Percentiles rank a stretch among this genome's conserved stretches.
phyloP scores from a whole-genome alignment of 768 basidiomycete genomes.

The Boletus bicolor region DNA sequence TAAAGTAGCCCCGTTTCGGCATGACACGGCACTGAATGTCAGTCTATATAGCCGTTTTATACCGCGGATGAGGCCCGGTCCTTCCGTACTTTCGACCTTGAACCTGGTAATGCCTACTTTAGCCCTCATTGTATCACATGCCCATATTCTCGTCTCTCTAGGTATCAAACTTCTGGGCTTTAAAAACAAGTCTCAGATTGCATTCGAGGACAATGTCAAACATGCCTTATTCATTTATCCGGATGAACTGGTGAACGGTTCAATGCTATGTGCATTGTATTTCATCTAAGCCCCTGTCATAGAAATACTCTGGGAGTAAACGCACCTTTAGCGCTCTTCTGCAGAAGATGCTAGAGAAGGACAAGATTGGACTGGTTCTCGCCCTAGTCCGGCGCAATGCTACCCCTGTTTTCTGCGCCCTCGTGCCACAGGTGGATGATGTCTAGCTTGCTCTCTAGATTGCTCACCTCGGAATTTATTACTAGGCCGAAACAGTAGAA shows the following conservation, averaged over 20 bases:
- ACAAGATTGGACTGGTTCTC: conserved; percentile 78
- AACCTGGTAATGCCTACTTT: conserved; percentile 53
- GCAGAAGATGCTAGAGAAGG: conserved; percentile 74
- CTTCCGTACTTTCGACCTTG: conserved; percentile 76
- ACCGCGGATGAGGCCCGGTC: conserved; percentile 78
- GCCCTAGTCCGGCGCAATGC: conserved; percentile 67
- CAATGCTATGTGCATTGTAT: background rate
- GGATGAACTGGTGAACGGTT: conserved; percentile 67
- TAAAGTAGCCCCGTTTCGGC: conserved; percentile 21
- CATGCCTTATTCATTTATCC: conserved; percentile 92
- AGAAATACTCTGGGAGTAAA: conserved; percentile 87
- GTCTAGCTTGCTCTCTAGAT: background rate
- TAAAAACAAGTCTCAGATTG: conserved; percentile 65
- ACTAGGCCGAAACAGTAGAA: conserved; percentile 65
- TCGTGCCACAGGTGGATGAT: conserved; percentile 75
- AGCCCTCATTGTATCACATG: background rate
- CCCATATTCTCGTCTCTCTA: conserved; percentile 23
- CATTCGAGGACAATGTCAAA: conserved; percentile 88
- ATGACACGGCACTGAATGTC: background rate
- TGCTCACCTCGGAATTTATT: background rate
- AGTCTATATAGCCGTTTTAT: conserved; percentile 64
- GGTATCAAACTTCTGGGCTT: conserved; percentile 93
- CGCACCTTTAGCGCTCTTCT: conserved; percentile 88
- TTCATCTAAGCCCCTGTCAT: background rate
- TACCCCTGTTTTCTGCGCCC: conserved; percentile 74